A percentile compares a stretch with the other conserved stretches of the same genome.
Evolutionary conservation across 257 asterid genomes (phyloP).

Genomic region (Solanum corneliomulleri): DNA sequence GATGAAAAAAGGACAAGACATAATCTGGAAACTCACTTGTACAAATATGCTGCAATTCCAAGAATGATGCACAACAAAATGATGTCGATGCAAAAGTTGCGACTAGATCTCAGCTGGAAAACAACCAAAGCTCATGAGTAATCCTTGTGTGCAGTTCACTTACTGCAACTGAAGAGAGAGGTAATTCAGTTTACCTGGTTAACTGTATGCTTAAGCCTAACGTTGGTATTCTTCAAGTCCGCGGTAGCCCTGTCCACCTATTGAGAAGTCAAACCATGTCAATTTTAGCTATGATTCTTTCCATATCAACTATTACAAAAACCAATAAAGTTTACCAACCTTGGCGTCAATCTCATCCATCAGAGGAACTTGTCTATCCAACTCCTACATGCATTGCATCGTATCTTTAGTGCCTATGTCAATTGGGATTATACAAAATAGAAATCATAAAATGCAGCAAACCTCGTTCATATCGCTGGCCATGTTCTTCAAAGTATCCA

Average conservation of each 20-base stretch:
- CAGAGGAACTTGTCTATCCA: constrained; percentile 96
- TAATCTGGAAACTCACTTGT: constrained; percentile 55
- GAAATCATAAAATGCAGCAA: constrained; percentile 8
- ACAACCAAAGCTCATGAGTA: background rate
- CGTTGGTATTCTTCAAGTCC: constrained; percentile 91
- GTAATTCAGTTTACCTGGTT: constrained; percentile 50
- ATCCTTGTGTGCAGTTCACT: background rate
- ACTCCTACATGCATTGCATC: constrained; percentile 48
- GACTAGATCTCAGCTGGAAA: constrained; percentile 90
- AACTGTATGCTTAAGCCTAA: constrained; percentile 90
- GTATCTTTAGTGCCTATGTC: background rate
- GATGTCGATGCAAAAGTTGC: constrained; percentile 91
- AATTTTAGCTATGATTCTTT: background rate
- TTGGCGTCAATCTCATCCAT: constrained; percentile 97
- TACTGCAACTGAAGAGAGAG: background rate
- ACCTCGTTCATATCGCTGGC: constrained; percentile 99
- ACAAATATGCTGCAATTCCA: constrained; percentile 92
- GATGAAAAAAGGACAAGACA: background rate
- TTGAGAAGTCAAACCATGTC: constrained; percentile 7
- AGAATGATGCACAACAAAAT: constrained; percentile 76
- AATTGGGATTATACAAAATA: constrained; percentile 1
- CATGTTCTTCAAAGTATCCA: constrained; percentile 91
- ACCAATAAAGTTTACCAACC: constrained; percentile 30
- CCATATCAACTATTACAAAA: background rate
- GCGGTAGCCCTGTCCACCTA: constrained; percentile 96